These are phyloP conservation scores for Conoideocrella luteorostrata DNA, from an alignment of 2,329 filamentous ascomycete species.

Conservation along the genomic window DNA sequence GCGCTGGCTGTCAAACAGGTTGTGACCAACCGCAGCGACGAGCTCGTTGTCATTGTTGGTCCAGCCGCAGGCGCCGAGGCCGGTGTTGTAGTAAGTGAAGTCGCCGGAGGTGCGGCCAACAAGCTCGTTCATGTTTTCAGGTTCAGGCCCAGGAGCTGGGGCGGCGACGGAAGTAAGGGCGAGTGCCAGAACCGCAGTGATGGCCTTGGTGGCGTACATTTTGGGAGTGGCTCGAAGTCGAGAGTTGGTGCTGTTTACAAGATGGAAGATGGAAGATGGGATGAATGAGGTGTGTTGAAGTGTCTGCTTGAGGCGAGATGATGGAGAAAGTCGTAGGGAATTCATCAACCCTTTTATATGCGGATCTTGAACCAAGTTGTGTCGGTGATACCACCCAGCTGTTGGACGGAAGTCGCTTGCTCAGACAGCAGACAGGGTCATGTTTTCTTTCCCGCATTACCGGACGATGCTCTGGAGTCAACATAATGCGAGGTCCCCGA, in stretches of 20 bases:
- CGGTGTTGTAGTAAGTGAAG: slow-evolving; percentile 53
- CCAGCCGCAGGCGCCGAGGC: slow-evolving; percentile 63
- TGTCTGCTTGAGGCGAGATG: no score
- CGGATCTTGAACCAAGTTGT: no score
- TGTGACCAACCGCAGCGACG: slow-evolving; percentile 61
- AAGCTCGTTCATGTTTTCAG: background rate
- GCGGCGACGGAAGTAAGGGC: background rate
- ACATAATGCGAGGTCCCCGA: no score
- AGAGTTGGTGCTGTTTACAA: background rate
- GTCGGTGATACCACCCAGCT: no score
- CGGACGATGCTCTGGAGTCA: no score
- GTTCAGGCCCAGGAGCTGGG: background rate
- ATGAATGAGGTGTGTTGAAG: no score
- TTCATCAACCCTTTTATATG: no score
- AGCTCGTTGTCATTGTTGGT: slow-evolving; percentile 46
- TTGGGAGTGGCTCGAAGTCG: background rate
- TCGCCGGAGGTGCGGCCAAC: slow-evolving; percentile 4
- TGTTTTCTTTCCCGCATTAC: no score
- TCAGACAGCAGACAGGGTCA: no score
- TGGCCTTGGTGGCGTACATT: background rate
- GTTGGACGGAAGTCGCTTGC: no score
- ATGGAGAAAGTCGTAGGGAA: no score
- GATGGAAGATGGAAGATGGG: no score
- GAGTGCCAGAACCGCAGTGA: slow-evolving; percentile 1
- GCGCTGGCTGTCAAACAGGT: slow-evolving; percentile 53